Evolutionary conservation across 2,329 filamentous ascomycete genomes (phyloP).

Genomic region (Tolypocladium paradoxum): DNA sequence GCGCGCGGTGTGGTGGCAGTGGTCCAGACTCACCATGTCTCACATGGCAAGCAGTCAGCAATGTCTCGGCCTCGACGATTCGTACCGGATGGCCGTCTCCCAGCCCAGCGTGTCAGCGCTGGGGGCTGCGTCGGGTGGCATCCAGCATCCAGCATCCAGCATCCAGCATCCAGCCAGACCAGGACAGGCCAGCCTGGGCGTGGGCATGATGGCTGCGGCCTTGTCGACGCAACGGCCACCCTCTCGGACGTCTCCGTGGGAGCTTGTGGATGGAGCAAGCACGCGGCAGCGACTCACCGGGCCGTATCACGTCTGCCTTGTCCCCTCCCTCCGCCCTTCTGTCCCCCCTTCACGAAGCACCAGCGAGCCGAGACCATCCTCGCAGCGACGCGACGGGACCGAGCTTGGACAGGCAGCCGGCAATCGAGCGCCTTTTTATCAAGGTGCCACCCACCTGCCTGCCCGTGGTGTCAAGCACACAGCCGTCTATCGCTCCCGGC

Average conservation of each 20-base stretch:
- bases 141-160: too few species aligned
- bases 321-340: not conserved
- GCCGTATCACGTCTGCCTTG: not conserved
- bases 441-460: not conserved
- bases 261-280: not conserved
- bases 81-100: not conserved
- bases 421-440: not conserved
- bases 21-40: not conserved
- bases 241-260: too few species aligned
- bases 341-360: not conserved
- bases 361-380: not conserved
- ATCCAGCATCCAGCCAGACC: not conserved
- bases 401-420: not conserved
- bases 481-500: not conserved
- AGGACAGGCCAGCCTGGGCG: not conserved
- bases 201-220: not conserved
- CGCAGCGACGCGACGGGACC: not conserved
- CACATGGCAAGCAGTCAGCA: not conserved
- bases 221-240: not conserved
- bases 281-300: not conserved
- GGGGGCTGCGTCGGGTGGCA: not conserved
- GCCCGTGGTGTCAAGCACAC: not conserved
- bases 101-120: not conserved
- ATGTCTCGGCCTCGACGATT: not conserved
- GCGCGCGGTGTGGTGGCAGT: not conserved